Conservation (phyloP, 768 basidiomycete species). For the Podaxis pistillaris region DNA sequence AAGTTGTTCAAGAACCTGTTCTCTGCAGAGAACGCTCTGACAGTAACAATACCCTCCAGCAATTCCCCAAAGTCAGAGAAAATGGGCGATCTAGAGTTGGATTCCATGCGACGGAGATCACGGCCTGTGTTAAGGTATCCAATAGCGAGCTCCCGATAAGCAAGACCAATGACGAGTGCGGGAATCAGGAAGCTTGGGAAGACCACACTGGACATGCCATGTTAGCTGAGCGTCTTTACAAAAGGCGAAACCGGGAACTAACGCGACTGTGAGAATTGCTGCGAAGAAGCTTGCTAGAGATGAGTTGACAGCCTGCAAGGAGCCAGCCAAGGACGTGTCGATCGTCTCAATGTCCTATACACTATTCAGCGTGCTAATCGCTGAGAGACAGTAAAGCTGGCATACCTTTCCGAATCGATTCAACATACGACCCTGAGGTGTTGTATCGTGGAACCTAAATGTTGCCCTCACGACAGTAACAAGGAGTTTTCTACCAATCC, state of each 20-base stretch:
- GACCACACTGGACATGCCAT: slow-evolving; percentile 43
- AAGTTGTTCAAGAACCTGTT: slow-evolving; percentile 71
- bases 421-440: slow-evolving; percentile 79
- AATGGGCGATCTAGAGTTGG: slow-evolving; percentile 81
- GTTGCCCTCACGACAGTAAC: slow-evolving; percentile 75
- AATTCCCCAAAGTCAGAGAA: slow-evolving; percentile 82
- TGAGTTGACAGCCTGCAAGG: slow-evolving; percentile 73
- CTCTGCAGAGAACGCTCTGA: slow-evolving; percentile 88
- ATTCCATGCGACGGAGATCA: slow-evolving; percentile 88
- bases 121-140: slow-evolving; percentile 80
- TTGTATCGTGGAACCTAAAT: slow-evolving; percentile 83
- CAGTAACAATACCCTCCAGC: slow-evolving; percentile 88
- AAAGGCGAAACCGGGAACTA: slow-evolving; percentile 23
- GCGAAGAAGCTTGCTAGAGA: slow-evolving; percentile 77
- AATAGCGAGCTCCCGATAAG: slow-evolving; percentile 67
- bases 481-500: slow-evolving; percentile 48
- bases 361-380: neutral
- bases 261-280: slow-evolving; percentile 72
- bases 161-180: slow-evolving; percentile 66
- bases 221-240: slow-evolving; percentile 5
- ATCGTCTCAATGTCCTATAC: slow-evolving; percentile 80
- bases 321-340: slow-evolving; percentile 66
- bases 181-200: slow-evolving; percentile 86
- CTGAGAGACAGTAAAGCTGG: neutral
- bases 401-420: slow-evolving; percentile 77